Evolutionary conservation across 306 rosid species (phyloP).

Genomic region (Prunus mongolica): DNA sequence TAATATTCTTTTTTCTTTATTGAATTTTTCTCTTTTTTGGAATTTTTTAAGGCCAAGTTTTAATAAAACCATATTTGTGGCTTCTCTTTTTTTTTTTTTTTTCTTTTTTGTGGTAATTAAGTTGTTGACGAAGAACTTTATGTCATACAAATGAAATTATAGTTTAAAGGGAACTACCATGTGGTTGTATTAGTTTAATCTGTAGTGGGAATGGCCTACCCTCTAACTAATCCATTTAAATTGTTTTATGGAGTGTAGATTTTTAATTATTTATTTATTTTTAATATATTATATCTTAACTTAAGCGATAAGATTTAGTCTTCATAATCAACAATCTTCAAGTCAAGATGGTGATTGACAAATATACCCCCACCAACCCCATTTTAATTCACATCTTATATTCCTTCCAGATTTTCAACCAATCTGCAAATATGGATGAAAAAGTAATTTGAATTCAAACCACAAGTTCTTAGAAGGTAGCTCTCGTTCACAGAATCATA

Average conservation of each 20-base stretch:
- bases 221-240: conserved; percentile 9
- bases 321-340: conserved; percentile 25
- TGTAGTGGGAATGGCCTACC: background rate
- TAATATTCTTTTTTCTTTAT: no score
- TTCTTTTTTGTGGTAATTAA: no score
- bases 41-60: no score
- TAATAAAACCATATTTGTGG: no score
- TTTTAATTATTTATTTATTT: background rate
- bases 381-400: conserved; percentile 9
- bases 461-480: conserved; percentile 20
- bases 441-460: conserved; percentile 12
- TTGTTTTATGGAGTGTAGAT: conserved; percentile 16
- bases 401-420: background rate
- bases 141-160: no score
- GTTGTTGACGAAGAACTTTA: no score
- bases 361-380: conserved; percentile 31
- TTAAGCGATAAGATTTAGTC: conserved; percentile 44
- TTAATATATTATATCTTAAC: conserved; percentile 20
- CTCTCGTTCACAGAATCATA: conserved; percentile 19
- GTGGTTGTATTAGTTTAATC: background rate
- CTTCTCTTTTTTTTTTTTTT: no score
- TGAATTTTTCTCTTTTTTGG: no score
- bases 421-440: background rate
- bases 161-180: background rate
- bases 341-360: conserved; percentile 43